Conservation (phyloP, 768 basidiomycete species). For the Naganishia randhawae region DNA sequence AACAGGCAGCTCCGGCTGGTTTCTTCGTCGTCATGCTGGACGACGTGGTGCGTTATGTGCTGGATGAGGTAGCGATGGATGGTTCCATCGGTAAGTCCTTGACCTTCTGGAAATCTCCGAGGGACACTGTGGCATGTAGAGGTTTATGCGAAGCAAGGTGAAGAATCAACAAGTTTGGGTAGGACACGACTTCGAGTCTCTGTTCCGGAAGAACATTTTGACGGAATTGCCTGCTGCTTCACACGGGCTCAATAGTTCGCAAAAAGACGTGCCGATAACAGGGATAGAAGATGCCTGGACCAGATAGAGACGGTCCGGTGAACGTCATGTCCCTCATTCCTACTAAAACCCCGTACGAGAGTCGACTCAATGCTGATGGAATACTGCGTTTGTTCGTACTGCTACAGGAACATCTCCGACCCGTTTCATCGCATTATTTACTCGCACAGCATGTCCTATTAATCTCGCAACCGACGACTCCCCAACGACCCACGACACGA, state of each 20-base stretch:
- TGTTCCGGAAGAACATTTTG: constrained; percentile 5
- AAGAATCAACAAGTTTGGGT: no score
- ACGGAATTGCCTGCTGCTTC: not conserved
- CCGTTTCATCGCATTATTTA: constrained; percentile 24
- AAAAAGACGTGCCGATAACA: not conserved
- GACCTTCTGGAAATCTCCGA: no score
- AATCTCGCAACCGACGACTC: not conserved
- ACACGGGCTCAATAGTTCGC: not conserved
- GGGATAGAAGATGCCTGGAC: constrained; percentile 7
- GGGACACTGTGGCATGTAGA: no score
- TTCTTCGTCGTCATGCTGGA: constrained; percentile 18
- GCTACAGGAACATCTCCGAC: constrained; percentile 17
- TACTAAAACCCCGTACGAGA: no score
- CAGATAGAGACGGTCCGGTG: not conserved
- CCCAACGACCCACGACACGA: not conserved
- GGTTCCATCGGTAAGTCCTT: constrained; percentile 29
- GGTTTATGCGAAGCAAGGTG: no score
- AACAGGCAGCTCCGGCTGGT: not conserved
- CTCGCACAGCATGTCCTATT: constrained; percentile 6
- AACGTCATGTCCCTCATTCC: not conserved
- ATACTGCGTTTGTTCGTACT: not conserved
- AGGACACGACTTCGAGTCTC: not conserved
- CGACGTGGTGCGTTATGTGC: constrained; percentile 23
- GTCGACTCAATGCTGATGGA: not conserved
- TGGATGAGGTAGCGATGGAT: constrained; percentile 31